phyloP scores from a whole-genome alignment of 208 protist genomes.

The Acanthamoeba lenticulata region DNA sequence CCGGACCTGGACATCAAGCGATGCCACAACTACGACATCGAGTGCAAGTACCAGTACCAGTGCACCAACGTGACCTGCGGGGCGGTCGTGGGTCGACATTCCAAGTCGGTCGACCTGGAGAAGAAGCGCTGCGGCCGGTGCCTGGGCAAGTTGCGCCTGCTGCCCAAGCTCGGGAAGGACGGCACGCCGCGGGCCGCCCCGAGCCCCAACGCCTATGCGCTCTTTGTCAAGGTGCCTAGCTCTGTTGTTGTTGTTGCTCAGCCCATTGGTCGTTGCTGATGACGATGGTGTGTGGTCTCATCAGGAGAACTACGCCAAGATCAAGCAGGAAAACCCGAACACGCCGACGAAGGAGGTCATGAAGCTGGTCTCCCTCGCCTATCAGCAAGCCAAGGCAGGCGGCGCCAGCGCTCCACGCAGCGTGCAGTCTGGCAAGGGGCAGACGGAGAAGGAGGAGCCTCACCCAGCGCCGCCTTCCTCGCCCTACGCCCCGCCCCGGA shows the following conservation, averaged over 20 bases:
- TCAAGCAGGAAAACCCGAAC: slow-evolving; percentile 12
- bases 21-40: slow-evolving; percentile 55
- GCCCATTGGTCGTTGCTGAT: too few relatives aligned
- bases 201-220: neutral
- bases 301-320: neutral
- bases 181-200: slow-evolving; percentile 26
- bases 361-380: slow-evolving; percentile 5
- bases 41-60: slow-evolving; percentile 53
- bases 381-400: neutral
- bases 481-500: too few relatives aligned
- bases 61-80: slow-evolving; percentile 4
- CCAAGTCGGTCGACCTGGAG: slow-evolving; percentile 11
- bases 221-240: slow-evolving; percentile 57
- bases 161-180: slow-evolving; percentile 58
- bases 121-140: slow-evolving; percentile 41
- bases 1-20: slow-evolving; percentile 39
- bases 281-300: neutral
- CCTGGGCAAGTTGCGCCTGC: slow-evolving; percentile 28
- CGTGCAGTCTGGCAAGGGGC: too few relatives aligned
- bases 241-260: neutral
- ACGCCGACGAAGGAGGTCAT: neutral
- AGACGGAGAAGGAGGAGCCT: too few relatives aligned
- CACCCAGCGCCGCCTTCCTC: too few relatives aligned
- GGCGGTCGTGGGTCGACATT: slow-evolving; percentile 12
- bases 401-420: too few relatives aligned